Conservation (phyloP, 768 basidiomycete species). For the Suillus lakei region DNA sequence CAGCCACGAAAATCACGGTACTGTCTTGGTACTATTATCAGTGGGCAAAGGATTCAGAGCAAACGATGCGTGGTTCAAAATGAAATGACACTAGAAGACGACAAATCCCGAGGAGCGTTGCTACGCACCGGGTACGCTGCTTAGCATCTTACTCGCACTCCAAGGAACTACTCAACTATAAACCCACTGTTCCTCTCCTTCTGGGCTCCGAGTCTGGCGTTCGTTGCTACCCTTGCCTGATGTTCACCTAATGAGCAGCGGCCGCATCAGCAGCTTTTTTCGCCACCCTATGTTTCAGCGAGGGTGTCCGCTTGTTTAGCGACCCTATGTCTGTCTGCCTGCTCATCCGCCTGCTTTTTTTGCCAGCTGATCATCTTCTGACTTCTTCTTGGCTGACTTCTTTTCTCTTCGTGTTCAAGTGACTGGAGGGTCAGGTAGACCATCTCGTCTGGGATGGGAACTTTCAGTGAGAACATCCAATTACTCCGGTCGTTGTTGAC, state of each 20-base stretch:
- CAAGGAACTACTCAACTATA: no score
- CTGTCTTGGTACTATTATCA: no score
- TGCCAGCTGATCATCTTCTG: not conserved
- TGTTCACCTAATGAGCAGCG: not conserved
- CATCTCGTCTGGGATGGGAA: constrained; percentile 2
- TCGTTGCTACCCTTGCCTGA: not conserved
- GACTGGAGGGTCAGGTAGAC: not conserved
- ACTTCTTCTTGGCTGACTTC: constrained; percentile 1
- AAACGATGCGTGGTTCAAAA: no score
- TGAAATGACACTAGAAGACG: no score
- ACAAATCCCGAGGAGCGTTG: no score
- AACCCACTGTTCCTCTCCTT: not conserved
- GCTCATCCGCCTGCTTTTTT: not conserved
- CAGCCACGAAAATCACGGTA: no score
- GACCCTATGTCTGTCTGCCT: not conserved
- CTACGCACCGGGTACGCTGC: no score
- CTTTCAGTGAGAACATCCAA: not conserved
- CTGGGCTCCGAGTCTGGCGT: not conserved
- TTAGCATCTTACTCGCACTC: no score
- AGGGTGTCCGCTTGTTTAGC: not conserved
- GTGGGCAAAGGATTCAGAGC: no score
- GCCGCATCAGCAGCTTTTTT: not conserved
- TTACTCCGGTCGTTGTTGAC: not conserved
- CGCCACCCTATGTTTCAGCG: not conserved
- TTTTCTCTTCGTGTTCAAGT: not conserved